Base-by-base conservation (phyloP, 2,329 filamentous ascomycete species). In the Nemania sp. region DNA sequence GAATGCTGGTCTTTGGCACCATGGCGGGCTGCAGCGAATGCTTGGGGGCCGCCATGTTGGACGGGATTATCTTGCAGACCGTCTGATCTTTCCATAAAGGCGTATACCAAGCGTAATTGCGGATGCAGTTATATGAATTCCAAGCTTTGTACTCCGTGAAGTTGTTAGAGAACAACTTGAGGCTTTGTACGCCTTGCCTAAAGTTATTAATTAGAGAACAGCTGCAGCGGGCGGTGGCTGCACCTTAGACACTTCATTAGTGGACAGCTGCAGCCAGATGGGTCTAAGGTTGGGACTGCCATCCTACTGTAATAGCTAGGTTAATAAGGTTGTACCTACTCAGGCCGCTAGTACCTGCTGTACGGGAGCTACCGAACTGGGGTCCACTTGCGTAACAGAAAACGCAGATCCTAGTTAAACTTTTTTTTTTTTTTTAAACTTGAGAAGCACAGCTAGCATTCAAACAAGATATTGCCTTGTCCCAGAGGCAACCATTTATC, bases 1-100 rank as follows among this genome's bases (percentile, higher is more conserved):
- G 78, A 64, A 96, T 83, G 70, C 80, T 80, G 59, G 70, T 72
- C 66, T 73, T 74, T 33, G 70, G 72, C 46, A 70, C 61, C 62
- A 68, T 64, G 47, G 62, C 65, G 50, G 61, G 56, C 50, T 68
- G 66, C 49, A 61, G 57, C 50, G 71, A 70, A 65, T 73, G 70
- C 65, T 71, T 76, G 62, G 75, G 71, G 62, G 72, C 61, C 43
- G 69, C 67, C 68, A 71, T 70, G 45, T 44, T 57, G 43, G 45
- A 37, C 30, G 42, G 6, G 9, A 33, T 52, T 37, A 46, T 56
- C n/a, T 43, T 37, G 28, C 3, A 22, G 36, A 30, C 49, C 20
- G 46, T 49, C 23, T 23, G 22, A 22, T 15, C 15, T 42, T 28
- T 50, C 53, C 57, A 59, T 56, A 28, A 37, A 50, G 26, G 30